phyloP scores from a whole-genome alignment of 352 stramenopile genomes.

The Saprolegnia parasitica region DNA sequence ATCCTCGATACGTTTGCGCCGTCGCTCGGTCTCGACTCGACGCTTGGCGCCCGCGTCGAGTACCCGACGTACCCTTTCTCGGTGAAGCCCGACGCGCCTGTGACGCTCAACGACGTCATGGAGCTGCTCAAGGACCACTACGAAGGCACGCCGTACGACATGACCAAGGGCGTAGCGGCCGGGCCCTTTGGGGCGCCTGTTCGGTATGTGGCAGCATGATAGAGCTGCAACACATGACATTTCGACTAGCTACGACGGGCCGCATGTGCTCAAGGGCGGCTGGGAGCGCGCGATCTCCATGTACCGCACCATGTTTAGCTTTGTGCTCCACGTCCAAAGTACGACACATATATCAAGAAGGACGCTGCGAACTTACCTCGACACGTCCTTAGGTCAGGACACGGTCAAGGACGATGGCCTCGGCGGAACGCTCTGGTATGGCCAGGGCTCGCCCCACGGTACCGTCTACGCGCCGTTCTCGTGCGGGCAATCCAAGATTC shows the following conservation, averaged over 20 bases:
- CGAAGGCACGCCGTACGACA: conserved; percentile 88
- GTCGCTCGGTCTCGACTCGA: conserved; percentile 55
- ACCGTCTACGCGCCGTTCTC: conserved; percentile 89
- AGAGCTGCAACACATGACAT: conserved; percentile 47
- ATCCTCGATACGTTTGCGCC: conserved; percentile 82
- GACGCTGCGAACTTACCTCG: too few species aligned
- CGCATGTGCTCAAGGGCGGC: conserved; percentile 43
- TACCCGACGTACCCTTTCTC: conserved; percentile 86
- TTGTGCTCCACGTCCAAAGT: conserved; percentile 38
- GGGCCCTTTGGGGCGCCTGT: conserved; percentile 90
- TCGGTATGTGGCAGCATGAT: conserved; percentile 57
- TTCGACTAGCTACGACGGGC: not conserved
- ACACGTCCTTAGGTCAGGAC: conserved; percentile 33
- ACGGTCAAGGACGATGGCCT: conserved; percentile 54
- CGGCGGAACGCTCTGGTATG: conserved; percentile 77
- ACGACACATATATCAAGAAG: not conserved
- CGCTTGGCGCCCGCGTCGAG: conserved; percentile 53
- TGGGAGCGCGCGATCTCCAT: conserved; percentile 93
- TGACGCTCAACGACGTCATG: conserved; percentile 86
- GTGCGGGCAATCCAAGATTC: conserved; percentile 48
- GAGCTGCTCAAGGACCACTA: conserved; percentile 91
- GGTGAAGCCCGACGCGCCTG: conserved; percentile 37
- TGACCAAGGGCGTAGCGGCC: conserved; percentile 65
- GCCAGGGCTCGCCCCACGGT: conserved; percentile 85
- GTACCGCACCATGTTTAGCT: conserved; percentile 90